Evolutionary conservation across 73 alveolate genomes (phyloP), one percentile per base, ranked within the genome.

Genomic region (Tetrahymena thermophila): DNA sequence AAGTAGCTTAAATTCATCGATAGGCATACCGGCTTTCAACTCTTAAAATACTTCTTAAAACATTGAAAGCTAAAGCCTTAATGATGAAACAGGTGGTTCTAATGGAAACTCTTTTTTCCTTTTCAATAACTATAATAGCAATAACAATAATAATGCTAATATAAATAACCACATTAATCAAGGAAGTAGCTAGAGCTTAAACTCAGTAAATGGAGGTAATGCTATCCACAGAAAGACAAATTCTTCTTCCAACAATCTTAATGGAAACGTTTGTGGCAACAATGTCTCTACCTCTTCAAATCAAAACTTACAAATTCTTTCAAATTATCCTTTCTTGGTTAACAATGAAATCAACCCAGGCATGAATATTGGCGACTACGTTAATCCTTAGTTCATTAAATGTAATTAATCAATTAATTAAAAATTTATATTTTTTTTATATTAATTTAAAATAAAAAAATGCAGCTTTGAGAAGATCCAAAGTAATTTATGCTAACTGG

Each of bases 401-500:
- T 71, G 89, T 71, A 71, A 71, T 13, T n/a, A 58, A n/a, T 21
- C 4, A 58, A 58, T 58, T 71, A 25, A 56, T 19, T 56, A 19
- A 19, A 28, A 28, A 13, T 3, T 28, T 10, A 23, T 71, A 9
- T 71, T 28, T 19, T 13, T 71, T 31, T 9, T 25, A 9, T 40
- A 40, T 40, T 40, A 40, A 40, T 9, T 40, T 40, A 11, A 40
- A 40, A 40, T 71, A 7, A 6, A 85, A 43, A 50, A 43, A 85
- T 14, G 35, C 34, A 85, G 95, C 95, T 28, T 34, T 57, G 8
- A 93, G 97, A 35, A 95, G 85, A 85, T 95, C 97, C 17, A 85
- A 89, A 95, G 97, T 95, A 34, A 95, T 95, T 19, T 95, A 95
- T 95, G 97, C 97, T 25, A 85, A 94, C 42, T 95, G 97, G 97